Evolutionary conservation across 495 filamentous ascomycete genomes (phyloP).

Genomic region (Penicillium lividum): DNA sequence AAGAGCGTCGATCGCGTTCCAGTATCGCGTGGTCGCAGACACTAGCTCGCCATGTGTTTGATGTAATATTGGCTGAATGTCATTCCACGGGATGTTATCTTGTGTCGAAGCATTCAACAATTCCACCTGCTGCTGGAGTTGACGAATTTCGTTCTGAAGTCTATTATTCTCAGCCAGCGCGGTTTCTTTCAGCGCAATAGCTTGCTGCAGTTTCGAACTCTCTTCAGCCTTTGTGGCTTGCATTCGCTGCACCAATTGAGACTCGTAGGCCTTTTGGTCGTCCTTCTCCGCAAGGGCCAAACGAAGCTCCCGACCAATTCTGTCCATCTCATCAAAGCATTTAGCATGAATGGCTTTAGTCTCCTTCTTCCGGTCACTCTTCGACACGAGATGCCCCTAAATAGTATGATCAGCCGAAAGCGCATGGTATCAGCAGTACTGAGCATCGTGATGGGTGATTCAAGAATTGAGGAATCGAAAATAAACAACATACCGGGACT

Average conservation of each 20-base stretch:
- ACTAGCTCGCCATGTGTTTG: conserved; percentile 18
- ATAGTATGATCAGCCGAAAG: neutral
- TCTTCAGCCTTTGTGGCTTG: neutral
- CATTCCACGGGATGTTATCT: conserved; percentile 17
- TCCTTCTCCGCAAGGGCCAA: neutral
- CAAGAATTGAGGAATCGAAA: neutral
- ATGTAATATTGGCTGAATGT: conserved; percentile 18
- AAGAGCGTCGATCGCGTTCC: conserved; percentile 11
- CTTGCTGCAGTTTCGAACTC: conserved; percentile 3
- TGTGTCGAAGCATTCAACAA: conserved; percentile 14
- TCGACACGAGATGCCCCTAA: neutral
- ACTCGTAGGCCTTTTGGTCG: neutral
- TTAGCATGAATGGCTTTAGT: neutral
- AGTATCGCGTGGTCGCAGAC: conserved; percentile 14
- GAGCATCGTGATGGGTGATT: neutral
- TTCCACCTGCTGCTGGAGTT: conserved; percentile 19
- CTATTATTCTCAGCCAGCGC: conserved; percentile 8
- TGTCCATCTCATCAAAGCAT: neutral
- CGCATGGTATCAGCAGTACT: neutral
- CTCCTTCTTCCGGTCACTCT: neutral
- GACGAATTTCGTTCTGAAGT: conserved; percentile 7
- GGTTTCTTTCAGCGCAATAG: neutral
- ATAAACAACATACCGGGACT: neutral
- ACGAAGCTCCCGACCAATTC: neutral
- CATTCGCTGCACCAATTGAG: neutral